Percentiles rank a stretch among this genome's conserved stretches.
phyloP scores from a whole-genome alignment of 495 filamentous ascomycete species.

The Parathielavia appendiculata region DNA sequence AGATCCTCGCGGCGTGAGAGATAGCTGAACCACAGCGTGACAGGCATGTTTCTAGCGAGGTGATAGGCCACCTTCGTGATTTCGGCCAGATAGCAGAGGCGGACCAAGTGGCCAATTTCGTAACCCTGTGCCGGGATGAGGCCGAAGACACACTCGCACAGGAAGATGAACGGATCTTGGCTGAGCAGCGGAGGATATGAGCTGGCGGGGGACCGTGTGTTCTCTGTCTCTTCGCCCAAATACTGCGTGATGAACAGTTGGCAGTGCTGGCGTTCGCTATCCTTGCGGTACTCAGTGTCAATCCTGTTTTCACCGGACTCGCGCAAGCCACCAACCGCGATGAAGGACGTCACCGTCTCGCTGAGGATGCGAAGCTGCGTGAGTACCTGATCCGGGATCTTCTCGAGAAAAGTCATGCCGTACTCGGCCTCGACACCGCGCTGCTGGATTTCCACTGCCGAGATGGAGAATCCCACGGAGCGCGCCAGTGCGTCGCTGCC shows the following conservation, averaged over 20 bases:
- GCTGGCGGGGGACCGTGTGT: constrained; percentile 33
- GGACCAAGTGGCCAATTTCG: constrained; percentile 76
- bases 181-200: constrained; percentile 62
- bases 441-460: constrained; percentile 86
- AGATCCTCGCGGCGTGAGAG: constrained; percentile 31
- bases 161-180: constrained; percentile 79
- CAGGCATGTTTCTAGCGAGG: constrained; percentile 43
- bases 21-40: constrained; percentile 35
- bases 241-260: constrained; percentile 66
- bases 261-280: constrained; percentile 66
- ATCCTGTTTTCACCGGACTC: constrained; percentile 55
- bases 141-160: constrained; percentile 71
- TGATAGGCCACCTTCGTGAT: constrained; percentile 68
- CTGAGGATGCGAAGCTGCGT: constrained; percentile 87
- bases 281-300: constrained; percentile 61
- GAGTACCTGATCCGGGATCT: constrained; percentile 71
- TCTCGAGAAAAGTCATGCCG: constrained; percentile 73
- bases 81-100: constrained; percentile 88
- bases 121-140: constrained; percentile 45
- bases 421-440: constrained; percentile 75
- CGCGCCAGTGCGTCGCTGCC: constrained; percentile 65
- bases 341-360: constrained; percentile 82
- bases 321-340: constrained; percentile 66
- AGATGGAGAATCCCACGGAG: constrained; percentile 81
- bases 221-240: constrained; percentile 32